A percentile compares a stretch with the other conserved stretches of the same genome.
phyloP scores from a whole-genome alignment of 106 monocot genomes.

The Acanthochlamys bracteata region DNA sequence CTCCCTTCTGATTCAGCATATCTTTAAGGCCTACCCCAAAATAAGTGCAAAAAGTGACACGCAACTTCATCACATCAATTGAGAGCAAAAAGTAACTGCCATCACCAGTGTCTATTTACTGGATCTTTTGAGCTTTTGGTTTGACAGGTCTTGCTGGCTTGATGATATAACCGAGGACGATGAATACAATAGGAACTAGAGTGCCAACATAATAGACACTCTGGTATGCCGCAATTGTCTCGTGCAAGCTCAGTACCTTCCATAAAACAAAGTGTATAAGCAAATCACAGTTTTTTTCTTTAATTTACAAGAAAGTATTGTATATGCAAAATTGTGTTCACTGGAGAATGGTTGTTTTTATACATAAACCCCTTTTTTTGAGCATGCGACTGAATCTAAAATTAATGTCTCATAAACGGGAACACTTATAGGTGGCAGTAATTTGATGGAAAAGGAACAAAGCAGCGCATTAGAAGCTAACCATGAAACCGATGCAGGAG shows the following conservation, averaged over 20 bases:
- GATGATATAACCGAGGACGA: conserved; percentile 60
- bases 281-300: neutral
- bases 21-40: neutral
- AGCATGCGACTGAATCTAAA: too few relatives aligned
- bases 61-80: neutral
- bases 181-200: conserved; percentile 62
- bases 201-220: conserved; percentile 90
- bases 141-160: conserved; percentile 54
- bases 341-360: too few relatives aligned
- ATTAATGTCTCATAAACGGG: too few relatives aligned
- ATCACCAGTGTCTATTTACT: conserved; percentile 12
- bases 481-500: conserved; percentile 96
- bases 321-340: too few relatives aligned
- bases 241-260: conserved; percentile 86
- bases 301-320: too few relatives aligned
- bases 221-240: conserved; percentile 68
- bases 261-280: too few relatives aligned
- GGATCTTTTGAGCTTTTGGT: conserved; percentile 51
- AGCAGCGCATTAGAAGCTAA: conserved; percentile 21
- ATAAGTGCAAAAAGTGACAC: neutral
- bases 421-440: too few relatives aligned
- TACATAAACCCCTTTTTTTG: too few relatives aligned
- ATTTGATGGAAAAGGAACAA: too few relatives aligned
- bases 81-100: neutral
- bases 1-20: too few relatives aligned